Conservation (phyloP, 139 green algal species). For the Tetratostichococcus sp. region DNA sequence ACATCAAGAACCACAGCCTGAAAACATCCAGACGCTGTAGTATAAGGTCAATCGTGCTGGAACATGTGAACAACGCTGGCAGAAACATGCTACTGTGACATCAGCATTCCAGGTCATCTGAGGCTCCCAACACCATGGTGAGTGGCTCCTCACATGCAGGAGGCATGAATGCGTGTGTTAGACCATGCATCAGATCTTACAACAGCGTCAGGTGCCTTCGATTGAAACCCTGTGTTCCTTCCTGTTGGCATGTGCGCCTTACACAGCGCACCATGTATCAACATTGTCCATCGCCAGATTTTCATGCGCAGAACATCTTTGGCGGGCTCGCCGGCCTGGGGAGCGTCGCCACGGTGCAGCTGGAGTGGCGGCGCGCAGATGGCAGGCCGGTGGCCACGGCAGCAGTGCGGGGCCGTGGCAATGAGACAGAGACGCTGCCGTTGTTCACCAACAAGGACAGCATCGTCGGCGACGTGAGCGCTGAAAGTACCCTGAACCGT, state of each 20-base stretch:
- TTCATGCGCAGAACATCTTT: background rate
- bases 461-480: conserved; percentile 63
- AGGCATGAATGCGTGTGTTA: too few relatives aligned
- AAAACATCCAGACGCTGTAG: too few relatives aligned
- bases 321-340: conserved; percentile 13
- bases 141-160: background rate
- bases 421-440: conserved; percentile 62
- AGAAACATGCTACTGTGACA: background rate
- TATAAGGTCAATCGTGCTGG: too few relatives aligned
- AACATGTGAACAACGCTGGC: too few relatives aligned
- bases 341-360: conserved; percentile 32
- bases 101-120: background rate
- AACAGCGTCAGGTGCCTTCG: too few relatives aligned
- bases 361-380: conserved; percentile 36
- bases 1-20: too few relatives aligned
- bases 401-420: conserved; percentile 24
- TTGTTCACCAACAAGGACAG: conserved; percentile 72
- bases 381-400: conserved; percentile 21
- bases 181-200: too few relatives aligned
- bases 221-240: too few relatives aligned
- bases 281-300: too few relatives aligned
- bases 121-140: background rate
- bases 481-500: background rate
- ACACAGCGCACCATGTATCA: too few relatives aligned
- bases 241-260: too few relatives aligned